Evolutionary conservation across 108 stramenopile genomes (phyloP), one percentile per base, ranked within the genome.

Genomic region (Cyclotella sp.): DNA sequence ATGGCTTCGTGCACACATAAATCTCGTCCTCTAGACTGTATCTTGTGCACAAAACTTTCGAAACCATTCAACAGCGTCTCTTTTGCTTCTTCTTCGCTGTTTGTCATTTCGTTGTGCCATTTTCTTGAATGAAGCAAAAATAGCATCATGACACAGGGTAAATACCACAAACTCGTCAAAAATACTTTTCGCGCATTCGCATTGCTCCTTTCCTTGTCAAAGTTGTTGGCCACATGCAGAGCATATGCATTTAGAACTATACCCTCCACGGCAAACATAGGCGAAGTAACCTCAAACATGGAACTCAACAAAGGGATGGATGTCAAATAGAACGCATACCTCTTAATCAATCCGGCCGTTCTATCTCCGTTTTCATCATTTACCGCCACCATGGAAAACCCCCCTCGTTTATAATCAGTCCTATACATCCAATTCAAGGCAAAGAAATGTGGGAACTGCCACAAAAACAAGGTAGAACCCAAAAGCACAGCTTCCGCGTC

Each of bases 361-460:
- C 93, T 74, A 58, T 84, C 81, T 11, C 97, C 97, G 34, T 89
- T 87, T 54, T 68, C 69, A 63, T 97, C 96, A 54, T 88, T 88
- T n/a, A 73, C 76, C 24, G 92, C 85, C 16, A 97, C 89, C 96
- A 97, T 97, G 76, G 86, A 45, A 70, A 85, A 95, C 3, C 90
- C 92, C 19, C 93, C 95, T 30, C 93, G n/a, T 24, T 57, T 57
- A 24, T 57, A 96, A 84, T 96, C 95, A 0, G 79, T 73, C 12
- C 97, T 84, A 84, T 98, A 90, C 91, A 98, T 93, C 89, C 94
- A 99, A 58, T 89, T 85, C 13, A 99, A 88, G 0, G 99, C 98
- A 79, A 98, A 99, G 76, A 99, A 99, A 81, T 99, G 99, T 30
- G 98, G 98, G 72, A 99, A 96, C 81, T 99, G 99, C 99, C 99